Base-by-base conservation (phyloP, 176 grass and related monocot genomes). In the Rhynchospora pubera region DNA sequence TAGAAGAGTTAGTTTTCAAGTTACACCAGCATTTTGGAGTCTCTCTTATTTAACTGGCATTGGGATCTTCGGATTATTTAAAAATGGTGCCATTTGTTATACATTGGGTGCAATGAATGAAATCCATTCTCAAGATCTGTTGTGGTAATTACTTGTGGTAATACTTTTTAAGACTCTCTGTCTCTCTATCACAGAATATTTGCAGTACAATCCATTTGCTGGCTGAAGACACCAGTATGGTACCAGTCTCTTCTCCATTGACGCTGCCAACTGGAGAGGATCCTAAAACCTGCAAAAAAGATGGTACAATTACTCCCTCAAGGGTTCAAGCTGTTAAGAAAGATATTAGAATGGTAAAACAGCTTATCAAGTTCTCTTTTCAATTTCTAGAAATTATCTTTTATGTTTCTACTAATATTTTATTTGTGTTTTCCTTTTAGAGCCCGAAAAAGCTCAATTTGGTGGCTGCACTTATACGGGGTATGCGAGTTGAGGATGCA, bases 361-460 rank as follows among this genome's bases (percentile, higher is more conserved):
- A 24, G 6, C 65, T 18, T 50, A 16, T 57, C 43, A 67, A 26
- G 19, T 78, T 66, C 30, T 79, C 45, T 26, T 15, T 84, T 0
- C 11, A 66, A 83, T 15, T 58, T 11, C 34, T 64, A 58, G 6
- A 22, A 32, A 52, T 52, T 75, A 32, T 51, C 0, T 0, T 28
- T 28, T 81, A 81, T 51, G 47, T 81, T 81, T 34, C 28, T 79
- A 19, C 7, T 44, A 60, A 62, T 79, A 32, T 6, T 79, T 32
- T 47, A 21, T 42, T 52, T 57, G 71, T 7, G 48, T 78, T 84
- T n/a, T 77, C 32, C 2, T 50, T 90, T 60, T 84, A 98, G 95
- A 98, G 95, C 42, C 95, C 95, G n/a, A 98, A 98, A 90, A 98
- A 98, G 82, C 83, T 98, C 30, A 93, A 97, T 91, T 78, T 97